These are phyloP conservation scores for Mycena olivaceomarginata DNA, from an alignment of 768 basidiomycete genomes.

Conservation along the genomic window DNA sequence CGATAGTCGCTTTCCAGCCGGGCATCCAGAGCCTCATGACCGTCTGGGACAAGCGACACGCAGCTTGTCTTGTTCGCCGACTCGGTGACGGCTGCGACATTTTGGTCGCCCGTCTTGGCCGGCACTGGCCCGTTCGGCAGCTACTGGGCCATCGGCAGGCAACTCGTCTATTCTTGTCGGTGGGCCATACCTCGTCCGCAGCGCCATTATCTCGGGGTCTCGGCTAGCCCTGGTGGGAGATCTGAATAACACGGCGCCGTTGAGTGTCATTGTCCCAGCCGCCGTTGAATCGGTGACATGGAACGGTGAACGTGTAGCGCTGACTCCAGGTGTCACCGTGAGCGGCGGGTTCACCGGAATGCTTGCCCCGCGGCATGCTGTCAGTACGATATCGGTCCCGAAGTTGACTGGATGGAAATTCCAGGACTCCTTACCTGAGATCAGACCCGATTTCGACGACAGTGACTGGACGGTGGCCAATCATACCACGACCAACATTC, in stretches of 20 bases:
- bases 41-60: slow-evolving; percentile 77
- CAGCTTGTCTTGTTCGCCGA: slow-evolving; percentile 85
- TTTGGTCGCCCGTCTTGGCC: slow-evolving; percentile 85
- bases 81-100: slow-evolving; percentile 77
- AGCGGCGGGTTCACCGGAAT: slow-evolving; percentile 71
- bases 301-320: slow-evolving; percentile 74
- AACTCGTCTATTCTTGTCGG: slow-evolving; percentile 81
- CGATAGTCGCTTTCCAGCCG: slow-evolving; percentile 70
- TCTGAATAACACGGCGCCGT: slow-evolving; percentile 71
- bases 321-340: slow-evolving; percentile 54
- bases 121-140: slow-evolving; percentile 65
- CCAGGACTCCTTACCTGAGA: slow-evolving; percentile 85
- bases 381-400: slow-evolving; percentile 63
- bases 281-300: slow-evolving; percentile 75
- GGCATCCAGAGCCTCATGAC: slow-evolving; percentile 72
- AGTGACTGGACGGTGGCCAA: slow-evolving; percentile 79
- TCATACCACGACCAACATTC: slow-evolving; percentile 85
- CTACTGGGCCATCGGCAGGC: slow-evolving; percentile 85
- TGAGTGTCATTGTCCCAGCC: slow-evolving; percentile 80
- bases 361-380: slow-evolving; percentile 57
- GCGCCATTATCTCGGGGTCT: slow-evolving; percentile 67
- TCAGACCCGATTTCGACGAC: slow-evolving; percentile 75
- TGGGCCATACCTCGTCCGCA: slow-evolving; percentile 80
- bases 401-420: slow-evolving; percentile 83
- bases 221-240: slow-evolving; percentile 81